These are phyloP conservation scores for Raphanus hybrid DNA, from an alignment of 441 rosid species.

Conservation along the genomic window DNA sequence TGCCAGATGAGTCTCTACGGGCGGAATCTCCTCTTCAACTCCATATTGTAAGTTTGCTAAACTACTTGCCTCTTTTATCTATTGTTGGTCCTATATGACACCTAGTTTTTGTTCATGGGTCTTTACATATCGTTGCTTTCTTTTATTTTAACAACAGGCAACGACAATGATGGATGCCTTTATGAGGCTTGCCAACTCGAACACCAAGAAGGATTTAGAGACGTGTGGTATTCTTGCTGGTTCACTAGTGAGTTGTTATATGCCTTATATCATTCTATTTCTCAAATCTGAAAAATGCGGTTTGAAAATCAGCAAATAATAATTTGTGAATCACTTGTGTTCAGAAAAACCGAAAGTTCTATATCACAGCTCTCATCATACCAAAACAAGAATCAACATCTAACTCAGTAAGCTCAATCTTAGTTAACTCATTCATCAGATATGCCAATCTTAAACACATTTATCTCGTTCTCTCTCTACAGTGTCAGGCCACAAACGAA, in stretches of 20 bases:
- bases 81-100: background rate
- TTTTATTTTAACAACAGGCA: slow-evolving; percentile 52
- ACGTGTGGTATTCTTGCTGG: slow-evolving; percentile 99
- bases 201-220: slow-evolving; percentile 88
- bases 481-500: slow-evolving; percentile 98
- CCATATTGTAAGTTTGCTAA: slow-evolving; percentile 78
- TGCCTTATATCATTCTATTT: background rate
- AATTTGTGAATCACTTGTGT: slow-evolving; percentile 28
- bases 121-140: background rate
- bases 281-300: background rate
- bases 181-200: slow-evolving; percentile 90
- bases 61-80: slow-evolving; percentile 10
- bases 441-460: background rate
- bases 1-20: slow-evolving; percentile 56
- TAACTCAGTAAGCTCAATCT: slow-evolving; percentile 66
- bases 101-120: background rate
- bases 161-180: slow-evolving; percentile 90
- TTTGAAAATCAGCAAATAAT: slow-evolving; percentile 2
- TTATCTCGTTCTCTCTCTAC: slow-evolving; percentile 31
- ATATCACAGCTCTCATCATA: slow-evolving; percentile 88
- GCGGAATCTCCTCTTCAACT: slow-evolving; percentile 83
- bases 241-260: slow-evolving; percentile 72
- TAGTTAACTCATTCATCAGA: background rate
- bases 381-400: slow-evolving; percentile 98
- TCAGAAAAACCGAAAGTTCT: slow-evolving; percentile 93